Conservation (phyloP, 768 basidiomycete species). For the Vararia minispora region DNA sequence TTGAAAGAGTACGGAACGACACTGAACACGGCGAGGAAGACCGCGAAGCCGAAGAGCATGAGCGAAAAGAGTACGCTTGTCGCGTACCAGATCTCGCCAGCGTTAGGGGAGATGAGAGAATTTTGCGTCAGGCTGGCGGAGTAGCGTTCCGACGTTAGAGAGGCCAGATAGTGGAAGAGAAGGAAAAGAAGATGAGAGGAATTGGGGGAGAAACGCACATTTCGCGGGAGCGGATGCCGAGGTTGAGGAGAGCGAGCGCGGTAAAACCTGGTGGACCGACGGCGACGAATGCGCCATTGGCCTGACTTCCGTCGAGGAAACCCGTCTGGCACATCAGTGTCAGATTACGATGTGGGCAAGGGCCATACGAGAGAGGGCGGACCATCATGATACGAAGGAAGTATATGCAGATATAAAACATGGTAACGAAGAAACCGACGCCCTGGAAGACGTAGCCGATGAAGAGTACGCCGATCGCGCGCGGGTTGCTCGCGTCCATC, state of each 20-base stretch:
- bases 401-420: slow-evolving; percentile 40
- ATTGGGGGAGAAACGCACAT: slow-evolving; percentile 23
- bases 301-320: slow-evolving; percentile 35
- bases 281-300: slow-evolving; percentile 36
- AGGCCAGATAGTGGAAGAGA: too few relatives aligned
- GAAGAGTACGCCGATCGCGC: slow-evolving; percentile 30
- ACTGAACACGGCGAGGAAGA: slow-evolving; percentile 36
- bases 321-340: slow-evolving; percentile 30
- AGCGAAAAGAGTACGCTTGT: slow-evolving; percentile 26
- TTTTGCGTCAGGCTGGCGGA: slow-evolving; percentile 22
- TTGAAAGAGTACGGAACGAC: slow-evolving; percentile 38
- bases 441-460: slow-evolving; percentile 39
- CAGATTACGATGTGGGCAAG: too few relatives aligned
- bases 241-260: slow-evolving; percentile 33
- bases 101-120: slow-evolving; percentile 24
- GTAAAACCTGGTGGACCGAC: slow-evolving; percentile 40
- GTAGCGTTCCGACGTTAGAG: neutral
- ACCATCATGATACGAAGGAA: slow-evolving; percentile 35
- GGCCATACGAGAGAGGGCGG: too few relatives aligned
- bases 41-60: slow-evolving; percentile 33
- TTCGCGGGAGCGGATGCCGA: slow-evolving; percentile 26
- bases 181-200: neutral
- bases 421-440: slow-evolving; percentile 36
- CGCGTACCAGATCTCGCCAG: slow-evolving; percentile 37
- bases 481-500: slow-evolving; percentile 23